A percentile compares a stretch with the other conserved stretches of the same genome.
Evolutionary conservation across 257 asterid species (phyloP).

Genomic region (Ehretia macrophylla): DNA sequence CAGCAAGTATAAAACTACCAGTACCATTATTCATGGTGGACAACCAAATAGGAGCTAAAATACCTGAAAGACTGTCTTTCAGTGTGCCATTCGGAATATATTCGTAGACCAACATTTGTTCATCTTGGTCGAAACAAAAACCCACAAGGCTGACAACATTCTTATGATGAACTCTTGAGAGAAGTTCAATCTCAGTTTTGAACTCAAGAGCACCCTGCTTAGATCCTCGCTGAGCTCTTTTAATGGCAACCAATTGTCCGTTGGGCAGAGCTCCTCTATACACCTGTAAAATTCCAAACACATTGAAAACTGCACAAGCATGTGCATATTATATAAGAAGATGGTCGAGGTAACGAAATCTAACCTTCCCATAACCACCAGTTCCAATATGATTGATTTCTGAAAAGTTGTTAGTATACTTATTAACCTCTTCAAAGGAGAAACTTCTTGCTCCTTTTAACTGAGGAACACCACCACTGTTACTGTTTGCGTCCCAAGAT

Average conservation of each 20-base stretch:
- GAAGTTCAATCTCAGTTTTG: slow-evolving; percentile 95
- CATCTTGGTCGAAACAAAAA: slow-evolving; percentile 75
- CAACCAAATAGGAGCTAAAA: slow-evolving; percentile 2
- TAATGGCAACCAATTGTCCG: slow-evolving; percentile 67
- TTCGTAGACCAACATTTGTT: slow-evolving; percentile 82
- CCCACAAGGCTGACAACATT: slow-evolving; percentile 71
- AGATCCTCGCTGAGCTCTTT: slow-evolving; percentile 82
- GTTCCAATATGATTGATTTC: slow-evolving; percentile 52
- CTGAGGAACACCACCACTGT: slow-evolving; percentile 84
- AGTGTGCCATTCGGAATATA: slow-evolving; percentile 71
- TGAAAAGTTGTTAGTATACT: slow-evolving; percentile 66
- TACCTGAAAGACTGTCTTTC: slow-evolving; percentile 83
- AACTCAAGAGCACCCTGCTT: slow-evolving; percentile 77
- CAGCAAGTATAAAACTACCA: background rate
- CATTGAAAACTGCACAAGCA: background rate
- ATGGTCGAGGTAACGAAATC: slow-evolving; percentile 5
- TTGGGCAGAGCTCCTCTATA: slow-evolving; percentile 64
- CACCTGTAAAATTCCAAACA: slow-evolving; percentile 38
- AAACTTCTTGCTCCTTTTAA: slow-evolving; percentile 64
- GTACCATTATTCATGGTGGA: background rate
- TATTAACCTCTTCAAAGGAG: slow-evolving; percentile 77
- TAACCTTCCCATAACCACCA: slow-evolving; percentile 95
- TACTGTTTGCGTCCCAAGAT: slow-evolving; percentile 57
- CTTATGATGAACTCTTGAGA: slow-evolving; percentile 94
- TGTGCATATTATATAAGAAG: background rate